Percentiles rank a stretch among this genome's conserved stretches.
phyloP scores from a whole-genome alignment of 2,329 filamentous ascomycete species.

The Ceratocystis variospora region DNA sequence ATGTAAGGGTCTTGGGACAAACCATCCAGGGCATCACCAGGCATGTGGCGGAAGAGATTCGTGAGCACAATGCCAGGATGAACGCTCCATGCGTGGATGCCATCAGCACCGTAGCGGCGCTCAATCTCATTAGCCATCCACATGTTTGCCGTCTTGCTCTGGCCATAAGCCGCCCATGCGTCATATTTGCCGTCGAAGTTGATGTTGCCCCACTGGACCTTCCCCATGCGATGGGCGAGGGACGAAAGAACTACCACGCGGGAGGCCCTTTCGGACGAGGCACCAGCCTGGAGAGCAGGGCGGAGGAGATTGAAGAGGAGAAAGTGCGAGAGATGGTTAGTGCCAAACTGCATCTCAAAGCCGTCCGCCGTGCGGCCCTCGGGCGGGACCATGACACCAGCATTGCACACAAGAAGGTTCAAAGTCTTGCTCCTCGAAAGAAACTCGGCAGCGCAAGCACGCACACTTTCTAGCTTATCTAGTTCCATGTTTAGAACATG shows the following conservation, averaged over 20 bases:
- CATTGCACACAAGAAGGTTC: conserved; percentile 31
- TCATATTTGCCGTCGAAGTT: conserved; percentile 22
- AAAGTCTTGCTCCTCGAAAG: conserved; percentile 21
- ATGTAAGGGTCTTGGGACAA: neutral
- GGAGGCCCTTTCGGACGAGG: neutral
- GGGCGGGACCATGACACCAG: conserved; percentile 30
- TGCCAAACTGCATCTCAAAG: conserved; percentile 32
- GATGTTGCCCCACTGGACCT: conserved; percentile 27
- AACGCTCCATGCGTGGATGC: conserved; percentile 16
- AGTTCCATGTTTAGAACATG: conserved; percentile 26
- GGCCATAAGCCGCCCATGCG: conserved; percentile 22
- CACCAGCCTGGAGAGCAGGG: conserved; percentile 21
- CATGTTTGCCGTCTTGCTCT: conserved; percentile 25
- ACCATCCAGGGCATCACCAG: neutral
- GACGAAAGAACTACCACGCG: conserved; percentile 33
- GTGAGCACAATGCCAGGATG: conserved; percentile 21
- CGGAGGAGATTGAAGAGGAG: conserved; percentile 33
- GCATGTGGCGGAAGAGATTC: conserved; percentile 14
- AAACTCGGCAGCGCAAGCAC: conserved; percentile 28
- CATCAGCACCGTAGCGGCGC: conserved; percentile 13
- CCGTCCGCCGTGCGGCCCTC: conserved; percentile 28
- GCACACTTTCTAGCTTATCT: conserved; percentile 27
- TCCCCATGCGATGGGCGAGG: conserved; percentile 24
- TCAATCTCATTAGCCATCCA: conserved; percentile 21
- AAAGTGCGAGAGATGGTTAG: conserved; percentile 35